Percentiles rank a stretch among this genome's conserved stretches.
Conservation (phyloP, 257 asterid genomes). For the Solanum neorickii region DNA sequence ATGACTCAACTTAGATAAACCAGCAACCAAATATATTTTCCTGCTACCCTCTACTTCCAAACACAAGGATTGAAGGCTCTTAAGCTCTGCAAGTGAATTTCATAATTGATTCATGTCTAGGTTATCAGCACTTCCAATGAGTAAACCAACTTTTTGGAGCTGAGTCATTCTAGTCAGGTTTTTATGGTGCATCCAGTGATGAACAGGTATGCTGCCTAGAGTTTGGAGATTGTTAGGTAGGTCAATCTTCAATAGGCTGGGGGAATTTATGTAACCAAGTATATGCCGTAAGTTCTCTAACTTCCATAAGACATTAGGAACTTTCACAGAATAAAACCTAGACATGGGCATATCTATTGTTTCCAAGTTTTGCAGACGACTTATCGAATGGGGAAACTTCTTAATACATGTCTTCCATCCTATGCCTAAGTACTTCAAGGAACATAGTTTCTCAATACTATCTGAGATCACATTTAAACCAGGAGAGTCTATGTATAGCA, state of each 20-base stretch:
- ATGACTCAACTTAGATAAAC: background rate
- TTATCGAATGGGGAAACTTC: slow-evolving; percentile 8
- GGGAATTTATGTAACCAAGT: background rate
- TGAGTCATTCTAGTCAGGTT: background rate
- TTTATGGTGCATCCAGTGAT: background rate
- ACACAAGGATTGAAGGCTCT: background rate
- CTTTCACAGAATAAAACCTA: background rate
- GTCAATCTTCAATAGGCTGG: background rate
- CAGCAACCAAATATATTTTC: background rate
- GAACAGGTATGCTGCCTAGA: background rate
- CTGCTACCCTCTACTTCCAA: background rate
- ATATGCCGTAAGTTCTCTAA: background rate
- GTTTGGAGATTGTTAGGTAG: slow-evolving; percentile 1
- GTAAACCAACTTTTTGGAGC: background rate
- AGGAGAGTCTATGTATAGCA: background rate
- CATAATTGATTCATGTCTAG: background rate
- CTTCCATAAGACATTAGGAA: slow-evolving; percentile 7
- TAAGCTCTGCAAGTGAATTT: background rate
- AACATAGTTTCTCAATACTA: background rate
- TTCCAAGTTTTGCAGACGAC: background rate
- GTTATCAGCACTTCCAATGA: background rate
- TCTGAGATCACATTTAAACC: background rate
- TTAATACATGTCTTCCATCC: background rate
- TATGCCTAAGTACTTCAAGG: slow-evolving; percentile 8
- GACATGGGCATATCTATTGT: slow-evolving; percentile 3